A percentile compares a stretch with the other conserved stretches of the same genome.
Conservation (phyloP, 352 stramenopile genomes). For the Phytophthora cactorum region DNA sequence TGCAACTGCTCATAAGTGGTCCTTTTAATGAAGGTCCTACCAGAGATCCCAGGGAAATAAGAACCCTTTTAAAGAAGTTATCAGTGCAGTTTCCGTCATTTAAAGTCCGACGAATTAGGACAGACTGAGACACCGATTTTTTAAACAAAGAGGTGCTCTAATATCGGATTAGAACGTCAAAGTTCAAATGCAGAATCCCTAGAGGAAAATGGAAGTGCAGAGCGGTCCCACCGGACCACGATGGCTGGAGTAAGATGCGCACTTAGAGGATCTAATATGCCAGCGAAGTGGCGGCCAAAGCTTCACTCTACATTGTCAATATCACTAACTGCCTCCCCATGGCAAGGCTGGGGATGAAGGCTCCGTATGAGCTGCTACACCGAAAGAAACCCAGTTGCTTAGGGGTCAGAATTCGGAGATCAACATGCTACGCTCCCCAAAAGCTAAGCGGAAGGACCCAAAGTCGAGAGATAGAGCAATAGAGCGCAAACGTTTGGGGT, state of each 20-base stretch:
- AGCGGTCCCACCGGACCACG: background rate
- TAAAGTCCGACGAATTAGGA: slow-evolving; percentile 7
- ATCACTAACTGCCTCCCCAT: slow-evolving; percentile 11
- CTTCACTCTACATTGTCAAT: slow-evolving; percentile 3
- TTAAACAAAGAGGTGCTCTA: background rate
- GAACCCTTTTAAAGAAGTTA: slow-evolving; percentile 5
- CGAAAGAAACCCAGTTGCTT: background rate
- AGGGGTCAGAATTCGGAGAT: background rate
- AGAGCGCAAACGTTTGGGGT: too few relatives aligned
- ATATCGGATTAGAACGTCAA: background rate
- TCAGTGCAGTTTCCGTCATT: slow-evolving; percentile 10
- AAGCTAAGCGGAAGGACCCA: too few relatives aligned
- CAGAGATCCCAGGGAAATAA: slow-evolving; percentile 8
- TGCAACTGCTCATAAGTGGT: slow-evolving; percentile 14
- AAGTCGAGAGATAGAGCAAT: too few relatives aligned
- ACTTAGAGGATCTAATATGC: slow-evolving; percentile 3
- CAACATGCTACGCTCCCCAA: too few relatives aligned
- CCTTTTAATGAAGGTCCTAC: background rate
- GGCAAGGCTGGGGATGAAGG: slow-evolving; percentile 8
- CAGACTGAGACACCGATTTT: slow-evolving; percentile 5
- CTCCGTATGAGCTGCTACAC: slow-evolving; percentile 4
- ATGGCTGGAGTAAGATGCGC: background rate
- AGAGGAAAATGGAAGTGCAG: slow-evolving; percentile 6
- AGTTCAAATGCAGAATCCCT: slow-evolving; percentile 10
- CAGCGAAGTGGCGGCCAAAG: slow-evolving; percentile 9